Evolutionary conservation across 345 rosid species (phyloP).

Genomic region (Rhizophora mangle): DNA sequence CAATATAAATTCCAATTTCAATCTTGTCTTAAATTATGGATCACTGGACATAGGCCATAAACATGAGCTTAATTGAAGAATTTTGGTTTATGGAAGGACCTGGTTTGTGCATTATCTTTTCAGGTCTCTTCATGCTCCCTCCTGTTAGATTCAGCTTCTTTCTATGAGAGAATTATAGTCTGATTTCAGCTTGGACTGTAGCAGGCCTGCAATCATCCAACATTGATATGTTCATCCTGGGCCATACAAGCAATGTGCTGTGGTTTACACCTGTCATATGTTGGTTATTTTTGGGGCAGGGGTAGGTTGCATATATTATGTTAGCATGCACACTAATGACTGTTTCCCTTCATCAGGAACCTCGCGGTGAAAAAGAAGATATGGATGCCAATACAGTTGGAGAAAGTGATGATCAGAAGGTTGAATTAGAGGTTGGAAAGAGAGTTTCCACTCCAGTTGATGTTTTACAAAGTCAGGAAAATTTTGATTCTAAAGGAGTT

Average conservation of each 20-base stretch:
- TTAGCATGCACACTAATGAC: constrained; percentile 15
- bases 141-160: background rate
- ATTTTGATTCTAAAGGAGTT: constrained; percentile 28
- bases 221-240: too few relatives aligned
- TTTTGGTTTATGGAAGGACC: background rate
- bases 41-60: background rate
- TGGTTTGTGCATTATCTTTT: background rate
- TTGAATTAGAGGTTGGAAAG: constrained; percentile 29
- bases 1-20: too few relatives aligned
- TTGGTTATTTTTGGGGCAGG: background rate
- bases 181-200: background rate
- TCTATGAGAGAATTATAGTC: too few relatives aligned
- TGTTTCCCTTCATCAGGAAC: constrained; percentile 37
- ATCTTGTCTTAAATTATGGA: background rate
- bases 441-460: constrained; percentile 30
- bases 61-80: background rate
- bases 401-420: constrained; percentile 28
- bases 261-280: too few relatives aligned
- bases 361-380: constrained; percentile 31
- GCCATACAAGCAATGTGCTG: too few relatives aligned
- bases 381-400: constrained; percentile 27
- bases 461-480: constrained; percentile 29
- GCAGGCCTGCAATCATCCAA: background rate
- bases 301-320: background rate
- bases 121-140: background rate